Evolutionary conservation across 805 yeast genomes (phyloP).

Genomic region (Cyberlindnera sargentensis): DNA sequence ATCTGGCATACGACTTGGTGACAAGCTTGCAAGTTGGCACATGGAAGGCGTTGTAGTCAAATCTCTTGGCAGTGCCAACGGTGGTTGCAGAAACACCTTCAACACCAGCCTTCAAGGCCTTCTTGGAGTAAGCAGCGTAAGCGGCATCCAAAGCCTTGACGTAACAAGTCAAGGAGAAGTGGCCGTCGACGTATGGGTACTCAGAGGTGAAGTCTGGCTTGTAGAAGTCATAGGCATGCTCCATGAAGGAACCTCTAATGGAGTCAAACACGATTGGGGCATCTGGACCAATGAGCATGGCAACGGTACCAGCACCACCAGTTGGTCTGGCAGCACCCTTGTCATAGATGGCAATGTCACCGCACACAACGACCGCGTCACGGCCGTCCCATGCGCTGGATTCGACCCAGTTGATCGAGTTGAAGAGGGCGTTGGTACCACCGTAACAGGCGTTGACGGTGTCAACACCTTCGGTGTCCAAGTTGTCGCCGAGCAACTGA

Average conservation of each 20-base stretch:
- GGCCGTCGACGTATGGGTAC: conserved; percentile 97
- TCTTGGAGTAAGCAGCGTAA: conserved; percentile 74
- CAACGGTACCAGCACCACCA: conserved; percentile 98
- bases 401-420: conserved; percentile 93
- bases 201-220: conserved; percentile 96
- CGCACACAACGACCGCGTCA: conserved; percentile 93
- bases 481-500: conserved; percentile 86
- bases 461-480: conserved; percentile 93
- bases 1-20: conserved; percentile 85
- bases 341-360: conserved; percentile 96
- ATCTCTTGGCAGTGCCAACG: conserved; percentile 64
- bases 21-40: conserved; percentile 97
- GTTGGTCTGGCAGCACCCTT: conserved; percentile 99
- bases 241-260: conserved; percentile 88
- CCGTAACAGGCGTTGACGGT: conserved; percentile 98
- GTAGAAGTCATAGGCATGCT: conserved; percentile 96
- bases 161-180: conserved; percentile 89
- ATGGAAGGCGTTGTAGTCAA: conserved; percentile 94
- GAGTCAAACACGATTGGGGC: conserved; percentile 93
- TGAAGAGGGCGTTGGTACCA: conserved; percentile 92
- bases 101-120: conserved; percentile 50
- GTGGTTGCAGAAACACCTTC: conserved; percentile 40
- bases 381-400: conserved; percentile 97
- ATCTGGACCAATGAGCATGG: conserved; percentile 91
- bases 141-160: conserved; percentile 88